Base-by-base conservation (phyloP, 106 monocot genomes). In the Narthecium ossifragum region DNA sequence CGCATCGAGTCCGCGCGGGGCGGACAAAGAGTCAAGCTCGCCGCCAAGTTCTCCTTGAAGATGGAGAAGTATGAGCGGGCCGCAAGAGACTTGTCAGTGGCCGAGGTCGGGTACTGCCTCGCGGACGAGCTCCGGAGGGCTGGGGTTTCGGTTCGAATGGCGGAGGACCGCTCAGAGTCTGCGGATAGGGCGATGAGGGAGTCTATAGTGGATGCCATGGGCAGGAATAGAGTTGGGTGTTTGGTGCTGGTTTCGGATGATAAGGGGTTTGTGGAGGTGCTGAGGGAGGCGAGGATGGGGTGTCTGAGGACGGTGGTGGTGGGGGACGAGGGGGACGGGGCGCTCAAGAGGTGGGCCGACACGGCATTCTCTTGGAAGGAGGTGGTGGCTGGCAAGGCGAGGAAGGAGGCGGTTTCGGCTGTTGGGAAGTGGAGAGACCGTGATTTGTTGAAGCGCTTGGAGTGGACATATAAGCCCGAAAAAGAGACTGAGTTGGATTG, bases 231-330 rank as follows among this genome's bases (percentile, higher is more conserved):
- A 12, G 12, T 76, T 14, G 68, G 70, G 60, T 92, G 88, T 55
- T 36, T 76, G 55, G 67, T 88, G 46, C 20, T 92, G 51, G 81
- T 88, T 1, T 88, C 92, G 0, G 75, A 76, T 14, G 75, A 79
- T 61, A 14, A 36, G 13, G 88, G 76, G 28, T 65, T 88, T 43
- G 50, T 28, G 3, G 76, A 66, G 1, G 67, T 81, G 40, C 18
- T 88, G 61, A 70, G 61, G 39, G 75, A 84, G 62, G 76, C 81
- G 49, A 75, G 64, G 68, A 49, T 15, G 68, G 70, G 81, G 70
- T 63, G 84, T 31, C 24, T 92, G 70, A 78, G 38, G 81, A 78
- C 78, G 15, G 88, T 88, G 58, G 80, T 84, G 18, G 59, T 92
- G 4, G 87, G 79, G 30, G 80, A 78, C 3, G 80, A 83, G 56